These are phyloP conservation scores for Blastomyces parvus DNA, from an alignment of 2,329 filamentous ascomycete species.

Conservation along the genomic window DNA sequence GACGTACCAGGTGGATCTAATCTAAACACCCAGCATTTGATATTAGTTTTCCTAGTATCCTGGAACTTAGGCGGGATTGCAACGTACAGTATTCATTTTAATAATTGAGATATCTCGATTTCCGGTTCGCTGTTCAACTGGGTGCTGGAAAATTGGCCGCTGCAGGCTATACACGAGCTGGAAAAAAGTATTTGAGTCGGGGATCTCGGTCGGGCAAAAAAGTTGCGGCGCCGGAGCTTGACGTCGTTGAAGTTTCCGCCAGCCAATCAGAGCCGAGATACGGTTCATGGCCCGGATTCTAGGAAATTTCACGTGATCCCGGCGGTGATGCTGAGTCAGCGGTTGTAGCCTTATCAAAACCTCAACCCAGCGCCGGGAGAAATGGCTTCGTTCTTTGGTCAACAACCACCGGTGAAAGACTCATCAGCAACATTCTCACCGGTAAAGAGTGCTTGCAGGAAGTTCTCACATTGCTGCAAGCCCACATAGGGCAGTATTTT, in stretches of 20 bases:
- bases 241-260: not conserved
- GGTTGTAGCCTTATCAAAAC: not conserved
- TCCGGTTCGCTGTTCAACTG: not conserved
- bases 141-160: not conserved
- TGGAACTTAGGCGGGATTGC: not conserved
- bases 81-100: constrained; percentile 45
- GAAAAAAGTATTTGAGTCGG: not conserved
- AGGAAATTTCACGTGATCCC: too few relatives aligned
- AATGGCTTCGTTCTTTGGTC: not conserved
- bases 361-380: too few relatives aligned
- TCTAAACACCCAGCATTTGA: constrained; percentile 25
- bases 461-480: not conserved
- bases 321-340: not conserved
- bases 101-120: not conserved
- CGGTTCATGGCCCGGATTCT: not conserved
- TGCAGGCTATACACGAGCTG: not conserved
- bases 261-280: constrained; percentile 7
- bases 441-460: not conserved
- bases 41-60: not conserved
- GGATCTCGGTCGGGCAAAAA: not conserved
- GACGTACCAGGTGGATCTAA: constrained; percentile 50
- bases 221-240: not conserved
- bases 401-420: not conserved
- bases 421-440: not conserved
- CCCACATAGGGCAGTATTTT: not conserved